Percentiles rank a stretch among this genome's conserved stretches.
Evolutionary conservation across 2,329 filamentous ascomycete genomes (phyloP).

Genomic region (Aureobasidium mangrovei): DNA sequence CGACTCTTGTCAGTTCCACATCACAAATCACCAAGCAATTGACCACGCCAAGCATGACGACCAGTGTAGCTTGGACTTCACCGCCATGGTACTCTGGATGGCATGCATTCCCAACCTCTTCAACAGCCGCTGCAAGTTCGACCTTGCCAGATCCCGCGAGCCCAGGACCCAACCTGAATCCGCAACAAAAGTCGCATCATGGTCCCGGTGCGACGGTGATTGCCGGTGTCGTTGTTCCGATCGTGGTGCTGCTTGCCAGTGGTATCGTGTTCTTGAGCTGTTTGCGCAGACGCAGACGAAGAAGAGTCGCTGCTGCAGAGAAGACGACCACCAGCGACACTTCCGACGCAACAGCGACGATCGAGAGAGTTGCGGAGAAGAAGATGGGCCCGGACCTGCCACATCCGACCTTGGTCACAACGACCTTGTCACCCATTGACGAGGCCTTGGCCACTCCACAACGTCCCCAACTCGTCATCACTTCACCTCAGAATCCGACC

Average conservation of each 20-base stretch:
- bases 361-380: not conserved
- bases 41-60: not conserved
- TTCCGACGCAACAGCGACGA: not conserved
- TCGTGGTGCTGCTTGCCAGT: not conserved
- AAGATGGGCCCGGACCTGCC: not conserved
- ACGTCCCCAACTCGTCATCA: not conserved
- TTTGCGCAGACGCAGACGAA: not conserved
- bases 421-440: not conserved
- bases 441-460: not conserved
- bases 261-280: constrained; percentile 2
- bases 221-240: constrained; percentile 4
- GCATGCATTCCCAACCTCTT: not conserved
- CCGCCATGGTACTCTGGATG: not conserved
- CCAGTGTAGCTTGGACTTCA: not conserved
- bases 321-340: not conserved
- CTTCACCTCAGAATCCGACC: constrained; percentile 7
- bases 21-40: not conserved
- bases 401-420: not conserved
- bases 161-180: not conserved
- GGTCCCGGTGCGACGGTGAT: not conserved
- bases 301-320: not conserved
- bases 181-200: not conserved
- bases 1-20: not conserved
- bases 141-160: no score
- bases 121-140: not conserved